Evolutionary conservation across 306 rosid genomes (phyloP), one percentile per base, ranked within the genome.

Genomic region (Rosa multiflora): DNA sequence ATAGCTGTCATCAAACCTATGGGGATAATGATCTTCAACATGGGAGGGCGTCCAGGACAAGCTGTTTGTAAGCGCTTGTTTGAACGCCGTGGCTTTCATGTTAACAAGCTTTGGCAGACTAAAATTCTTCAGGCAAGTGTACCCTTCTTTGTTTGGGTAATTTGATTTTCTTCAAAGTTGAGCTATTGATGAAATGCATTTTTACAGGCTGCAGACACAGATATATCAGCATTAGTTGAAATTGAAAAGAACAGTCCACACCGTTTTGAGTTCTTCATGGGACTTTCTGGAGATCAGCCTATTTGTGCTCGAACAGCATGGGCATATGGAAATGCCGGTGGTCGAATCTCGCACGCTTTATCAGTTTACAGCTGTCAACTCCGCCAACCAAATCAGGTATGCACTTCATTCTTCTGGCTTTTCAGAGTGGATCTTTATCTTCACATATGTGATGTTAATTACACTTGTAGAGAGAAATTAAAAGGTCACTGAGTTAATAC

Each of bases 21-120:
- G 74, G 99, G 99, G 85, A 91, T 93, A 82, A 91, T 95, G 98
- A 90, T 92, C 81, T 95, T 93, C 83, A 95, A 95, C 78, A 95
- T 95, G 91, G 99, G 99, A 75, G 98, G 99, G 17, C 99, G 99
- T 80, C 99, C 99, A 43, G 99, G 99, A 75, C 99, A 95, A 84
- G 97, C 73, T 71, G 99, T 95, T 72, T 95, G 97, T 83, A 90
- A 86, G 77, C 94, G 87, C 79, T 85, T 95, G 89, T 95, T 95
- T 87, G 99, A 95, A 81, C 97, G 98, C 14, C 99, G 99, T 29
- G 99, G 99, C 70, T 90, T 90, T 81, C 74, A 73, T 70, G 86
- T 95, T 83, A 88, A 85, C 78, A 91, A 88, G 89, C 93, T 95
- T 84, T 95, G 98, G 99, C 99, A 95, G 86, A 95, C 99, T 32